phyloP scores from a whole-genome alignment of 2,329 filamentous ascomycete genomes.

The Aspergillus ruber region DNA sequence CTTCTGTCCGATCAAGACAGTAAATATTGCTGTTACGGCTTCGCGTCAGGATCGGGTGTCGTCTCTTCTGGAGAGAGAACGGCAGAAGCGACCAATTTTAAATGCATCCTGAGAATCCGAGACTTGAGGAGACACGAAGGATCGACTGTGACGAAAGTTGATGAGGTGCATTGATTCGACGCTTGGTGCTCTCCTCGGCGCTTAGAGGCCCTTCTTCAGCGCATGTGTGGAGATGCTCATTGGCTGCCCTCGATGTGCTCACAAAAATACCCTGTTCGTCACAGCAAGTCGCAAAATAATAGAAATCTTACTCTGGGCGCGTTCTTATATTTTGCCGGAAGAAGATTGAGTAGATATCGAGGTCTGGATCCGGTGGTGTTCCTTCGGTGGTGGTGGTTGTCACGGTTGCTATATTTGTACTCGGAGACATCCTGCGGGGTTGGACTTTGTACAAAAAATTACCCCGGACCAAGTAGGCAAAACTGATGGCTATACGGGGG shows the following conservation, averaged over 20 bases:
- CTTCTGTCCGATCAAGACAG: too few relatives aligned
- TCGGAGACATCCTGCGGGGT: background rate
- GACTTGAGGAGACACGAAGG: background rate
- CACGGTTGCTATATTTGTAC: background rate
- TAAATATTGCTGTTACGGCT: too few relatives aligned
- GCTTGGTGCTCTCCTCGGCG: constrained; percentile 10
- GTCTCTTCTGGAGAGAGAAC: background rate
- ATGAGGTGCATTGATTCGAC: constrained; percentile 1
- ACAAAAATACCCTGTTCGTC: too few relatives aligned
- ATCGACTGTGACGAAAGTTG: background rate
- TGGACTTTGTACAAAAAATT: too few relatives aligned
- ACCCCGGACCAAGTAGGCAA: background rate
- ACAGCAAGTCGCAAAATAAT: too few relatives aligned
- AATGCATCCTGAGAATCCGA: background rate
- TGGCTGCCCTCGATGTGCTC: background rate
- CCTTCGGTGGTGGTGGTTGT: too few relatives aligned
- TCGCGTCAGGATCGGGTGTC: too few relatives aligned
- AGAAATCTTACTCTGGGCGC: too few relatives aligned
- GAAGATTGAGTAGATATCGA: too few relatives aligned
- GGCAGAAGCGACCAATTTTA: background rate
- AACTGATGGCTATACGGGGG: background rate
- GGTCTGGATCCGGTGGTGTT: too few relatives aligned
- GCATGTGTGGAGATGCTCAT: background rate
- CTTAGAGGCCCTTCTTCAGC: constrained; percentile 8
- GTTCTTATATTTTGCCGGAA: too few relatives aligned